phyloP scores from a whole-genome alignment of 768 basidiomycete genomes.

The Hygrocybe coccinea region DNA sequence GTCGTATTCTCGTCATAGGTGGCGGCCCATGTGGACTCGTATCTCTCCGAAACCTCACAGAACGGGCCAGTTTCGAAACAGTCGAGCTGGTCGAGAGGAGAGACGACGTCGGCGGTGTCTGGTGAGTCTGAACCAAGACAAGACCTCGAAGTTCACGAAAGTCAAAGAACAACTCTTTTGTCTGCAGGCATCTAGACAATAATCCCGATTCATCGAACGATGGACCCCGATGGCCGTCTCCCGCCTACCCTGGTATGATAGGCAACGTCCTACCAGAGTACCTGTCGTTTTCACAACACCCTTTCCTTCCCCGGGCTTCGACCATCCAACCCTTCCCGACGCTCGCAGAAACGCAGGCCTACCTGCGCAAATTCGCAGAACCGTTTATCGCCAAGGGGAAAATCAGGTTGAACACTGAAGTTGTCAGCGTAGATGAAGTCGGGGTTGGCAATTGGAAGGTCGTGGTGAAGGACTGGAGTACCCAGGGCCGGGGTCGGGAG shows the following conservation, averaged over 20 bases:
- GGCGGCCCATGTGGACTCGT: slow-evolving; percentile 47
- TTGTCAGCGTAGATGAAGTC: slow-evolving; percentile 36
- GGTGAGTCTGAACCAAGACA: slow-evolving; percentile 28
- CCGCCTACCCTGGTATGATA: slow-evolving; percentile 44
- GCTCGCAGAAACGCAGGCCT: slow-evolving; percentile 34
- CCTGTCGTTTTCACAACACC: slow-evolving; percentile 34
- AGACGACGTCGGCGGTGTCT: slow-evolving; percentile 48
- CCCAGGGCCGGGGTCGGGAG: slow-evolving; percentile 15
- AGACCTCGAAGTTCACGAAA: neutral
- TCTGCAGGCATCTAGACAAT: slow-evolving; percentile 32
- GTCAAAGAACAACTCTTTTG: neutral
- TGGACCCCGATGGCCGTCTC: slow-evolving; percentile 40
- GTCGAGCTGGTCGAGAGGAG: slow-evolving; percentile 46
- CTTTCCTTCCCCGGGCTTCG: slow-evolving; percentile 25
- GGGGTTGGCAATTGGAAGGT: slow-evolving; percentile 38
- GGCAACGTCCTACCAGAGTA: slow-evolving; percentile 49
- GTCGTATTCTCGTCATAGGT: slow-evolving; percentile 40
- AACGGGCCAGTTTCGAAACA: slow-evolving; percentile 37
- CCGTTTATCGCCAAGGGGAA: slow-evolving; percentile 27
- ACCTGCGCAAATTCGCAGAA: slow-evolving; percentile 33
- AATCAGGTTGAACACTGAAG: slow-evolving; percentile 41
- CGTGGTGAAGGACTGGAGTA: slow-evolving; percentile 33
- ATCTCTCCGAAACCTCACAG: slow-evolving; percentile 44
- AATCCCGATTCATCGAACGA: slow-evolving; percentile 2
- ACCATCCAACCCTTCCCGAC: slow-evolving; percentile 40